Evolutionary conservation across 2,329 filamentous ascomycete species (phyloP).

Genomic region (Hyphodiscus sp.): DNA sequence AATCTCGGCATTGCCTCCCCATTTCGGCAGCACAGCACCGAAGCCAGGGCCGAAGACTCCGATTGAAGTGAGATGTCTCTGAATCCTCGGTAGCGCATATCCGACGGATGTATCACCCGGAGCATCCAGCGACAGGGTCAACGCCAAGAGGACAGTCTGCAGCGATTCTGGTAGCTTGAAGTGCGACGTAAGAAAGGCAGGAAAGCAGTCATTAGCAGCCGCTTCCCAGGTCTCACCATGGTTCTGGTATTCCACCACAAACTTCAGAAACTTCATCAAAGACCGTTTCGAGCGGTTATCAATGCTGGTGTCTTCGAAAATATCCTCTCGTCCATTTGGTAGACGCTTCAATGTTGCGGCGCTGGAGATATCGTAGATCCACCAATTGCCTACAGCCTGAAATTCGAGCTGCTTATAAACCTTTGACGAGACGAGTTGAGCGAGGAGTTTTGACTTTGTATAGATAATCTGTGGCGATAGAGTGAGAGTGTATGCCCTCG

Average conservation of each 20-base stretch:
- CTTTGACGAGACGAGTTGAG: constrained; percentile 78
- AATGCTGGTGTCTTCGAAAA: constrained; percentile 73
- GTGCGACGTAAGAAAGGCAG: constrained; percentile 50
- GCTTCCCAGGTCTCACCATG: constrained; percentile 53
- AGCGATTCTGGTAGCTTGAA: constrained; percentile 65
- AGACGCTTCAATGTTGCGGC: constrained; percentile 55
- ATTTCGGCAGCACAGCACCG: constrained; percentile 84
- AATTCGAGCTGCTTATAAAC: constrained; percentile 90
- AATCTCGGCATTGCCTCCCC: constrained; percentile 83
- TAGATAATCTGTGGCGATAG: constrained; percentile 85
- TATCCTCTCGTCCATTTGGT: constrained; percentile 84
- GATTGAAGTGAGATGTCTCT: constrained; percentile 77
- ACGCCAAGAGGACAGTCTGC: constrained; percentile 57
- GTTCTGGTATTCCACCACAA: constrained; percentile 66
- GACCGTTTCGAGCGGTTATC: constrained; percentile 75
- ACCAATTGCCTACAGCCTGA: constrained; percentile 87
- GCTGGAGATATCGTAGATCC: constrained; percentile 48
- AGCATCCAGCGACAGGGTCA: constrained; percentile 65
- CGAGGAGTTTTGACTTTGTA: constrained; percentile 69
- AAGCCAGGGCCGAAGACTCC: constrained; percentile 86
- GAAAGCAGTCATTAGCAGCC: constrained; percentile 48
- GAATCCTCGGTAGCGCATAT: constrained; percentile 66
- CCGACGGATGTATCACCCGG: constrained; percentile 48
- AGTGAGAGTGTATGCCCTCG: constrained; percentile 75
- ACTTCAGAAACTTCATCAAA: constrained; percentile 91